Evolutionary conservation across 2,329 filamentous ascomycete genomes (phyloP).

Genomic region (Cyphellophora europaea): DNA sequence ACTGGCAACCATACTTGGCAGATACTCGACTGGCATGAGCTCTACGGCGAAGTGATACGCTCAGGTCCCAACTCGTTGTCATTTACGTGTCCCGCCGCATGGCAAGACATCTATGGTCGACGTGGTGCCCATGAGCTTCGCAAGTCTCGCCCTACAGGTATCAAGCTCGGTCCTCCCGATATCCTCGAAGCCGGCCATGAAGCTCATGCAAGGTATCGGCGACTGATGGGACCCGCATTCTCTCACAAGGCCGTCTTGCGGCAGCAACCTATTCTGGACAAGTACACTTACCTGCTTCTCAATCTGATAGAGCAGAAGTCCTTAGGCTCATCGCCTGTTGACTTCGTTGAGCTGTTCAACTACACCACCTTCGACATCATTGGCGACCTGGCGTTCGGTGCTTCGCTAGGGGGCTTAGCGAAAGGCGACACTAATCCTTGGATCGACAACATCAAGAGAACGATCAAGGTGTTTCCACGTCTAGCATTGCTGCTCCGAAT

Average conservation of each 20-base stretch:
- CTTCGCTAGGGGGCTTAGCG: constrained; percentile 23
- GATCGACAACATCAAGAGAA: neutral
- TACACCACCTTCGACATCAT: constrained; percentile 17
- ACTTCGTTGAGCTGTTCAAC: constrained; percentile 14
- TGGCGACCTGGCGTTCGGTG: constrained; percentile 24
- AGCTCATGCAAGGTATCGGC: constrained; percentile 21
- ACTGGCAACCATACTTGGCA: constrained; percentile 6
- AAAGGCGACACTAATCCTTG: neutral
- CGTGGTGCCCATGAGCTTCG: constrained; percentile 5
- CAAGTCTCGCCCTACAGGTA: neutral
- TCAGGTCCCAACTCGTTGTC: constrained; percentile 20
- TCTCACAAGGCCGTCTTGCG: constrained; percentile 31
- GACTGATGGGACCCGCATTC: constrained; percentile 30
- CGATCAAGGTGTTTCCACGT: neutral
- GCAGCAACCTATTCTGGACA: constrained; percentile 23
- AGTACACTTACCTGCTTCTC: constrained; percentile 12
- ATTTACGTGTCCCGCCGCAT: constrained; percentile 19
- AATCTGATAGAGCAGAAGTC: constrained; percentile 2
- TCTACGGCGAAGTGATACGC: constrained; percentile 1
- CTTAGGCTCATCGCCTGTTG: neutral
- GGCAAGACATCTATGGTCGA: constrained; percentile 23
- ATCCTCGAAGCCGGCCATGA: constrained; percentile 13
- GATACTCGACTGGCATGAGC: neutral
- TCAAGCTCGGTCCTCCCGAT: neutral
- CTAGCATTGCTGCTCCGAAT: neutral